Base-by-base conservation (phyloP, 1,139 yeast species). In the Lodderomyces beijingensis region DNA sequence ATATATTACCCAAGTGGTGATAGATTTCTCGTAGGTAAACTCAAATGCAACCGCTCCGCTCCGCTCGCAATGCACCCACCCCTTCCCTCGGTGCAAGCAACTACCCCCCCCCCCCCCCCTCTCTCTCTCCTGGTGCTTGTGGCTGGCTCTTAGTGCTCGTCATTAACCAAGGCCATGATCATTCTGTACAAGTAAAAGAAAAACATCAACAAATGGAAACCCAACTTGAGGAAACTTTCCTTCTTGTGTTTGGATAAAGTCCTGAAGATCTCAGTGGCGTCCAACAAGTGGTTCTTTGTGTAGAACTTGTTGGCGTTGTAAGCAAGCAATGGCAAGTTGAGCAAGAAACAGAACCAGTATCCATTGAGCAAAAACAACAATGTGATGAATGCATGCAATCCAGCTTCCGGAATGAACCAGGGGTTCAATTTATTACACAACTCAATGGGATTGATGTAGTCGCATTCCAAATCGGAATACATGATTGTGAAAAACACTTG, bases 211-310 rank as follows among this genome's bases (percentile, higher is more conserved):
- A 91, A 70, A 58, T 88, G 93, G 77, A 86, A 86, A 9, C 94
- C 96, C 51, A 91, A 75, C 62, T 91, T 91, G 59, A 84, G 62
- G 56, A 89, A 89, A 36, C 89, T 75, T 64, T 88, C 97, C 61
- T 81, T 84, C 77, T 93, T 91, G 66, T 91, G 95, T 54, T 82
- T 85, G 47, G 87, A 77, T 53, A 93, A 73, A 31, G 97, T 89
- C 68, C 97, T 80, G 67, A 91, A 91, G 53, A 91, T 93, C 65
- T 91, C 98, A 31, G 99, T 91, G 39, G 98, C 98, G 62, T 91
- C 99, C 59, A 93, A 76, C 44, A 87, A 66, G 58, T 91, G 91
- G 58, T 82, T 83, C 61, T 85, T 85, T 49, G 76, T 79, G 56
- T 77, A 53, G 47, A 77, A 68, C 59, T 85, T 85, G 65, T 81